These are phyloP conservation scores for Ophiostoma piceae DNA, from an alignment of 2,329 filamentous ascomycete species.

Conservation along the genomic window DNA sequence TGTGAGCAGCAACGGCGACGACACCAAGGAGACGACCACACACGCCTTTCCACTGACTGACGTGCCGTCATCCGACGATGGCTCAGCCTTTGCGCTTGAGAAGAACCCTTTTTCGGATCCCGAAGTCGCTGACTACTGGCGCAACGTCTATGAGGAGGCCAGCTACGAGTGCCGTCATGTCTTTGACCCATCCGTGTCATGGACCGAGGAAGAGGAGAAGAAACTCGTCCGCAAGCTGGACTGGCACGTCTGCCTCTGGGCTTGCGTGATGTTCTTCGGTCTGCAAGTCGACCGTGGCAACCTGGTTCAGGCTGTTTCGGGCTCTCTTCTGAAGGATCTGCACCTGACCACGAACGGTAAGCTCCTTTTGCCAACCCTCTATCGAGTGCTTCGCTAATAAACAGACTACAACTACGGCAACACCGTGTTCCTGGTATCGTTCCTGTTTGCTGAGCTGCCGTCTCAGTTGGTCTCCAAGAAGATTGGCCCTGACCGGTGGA, in stretches of 20 bases:
- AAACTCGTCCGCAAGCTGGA: constrained; percentile 46
- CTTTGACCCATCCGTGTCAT: constrained; percentile 52
- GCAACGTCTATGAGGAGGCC: constrained; percentile 34
- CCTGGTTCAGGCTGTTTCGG: constrained; percentile 35
- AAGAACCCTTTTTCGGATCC: constrained; percentile 35
- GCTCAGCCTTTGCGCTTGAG: background rate
- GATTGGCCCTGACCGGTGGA: constrained; percentile 35
- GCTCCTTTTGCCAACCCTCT: background rate
- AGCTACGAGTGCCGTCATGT: constrained; percentile 55
- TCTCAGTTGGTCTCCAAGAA: constrained; percentile 59
- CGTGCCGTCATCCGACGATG: constrained; percentile 20
- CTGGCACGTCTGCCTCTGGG: constrained; percentile 33
- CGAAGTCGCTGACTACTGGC: constrained; percentile 34
- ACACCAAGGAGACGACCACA: constrained; percentile 5
- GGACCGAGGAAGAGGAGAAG: constrained; percentile 53
- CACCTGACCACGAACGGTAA: constrained; percentile 35
- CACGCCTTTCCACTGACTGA: background rate
- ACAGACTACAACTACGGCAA: constrained; percentile 48
- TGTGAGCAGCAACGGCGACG: background rate
- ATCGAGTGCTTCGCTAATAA: background rate
- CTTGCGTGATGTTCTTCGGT: constrained; percentile 37
- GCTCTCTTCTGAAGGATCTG: constrained; percentile 32
- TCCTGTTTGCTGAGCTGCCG: constrained; percentile 54
- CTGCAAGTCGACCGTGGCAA: constrained; percentile 39
- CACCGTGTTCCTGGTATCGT: constrained; percentile 49